Conservation (phyloP, 768 basidiomycete species). For the Phlegmacium glaucopus region DNA sequence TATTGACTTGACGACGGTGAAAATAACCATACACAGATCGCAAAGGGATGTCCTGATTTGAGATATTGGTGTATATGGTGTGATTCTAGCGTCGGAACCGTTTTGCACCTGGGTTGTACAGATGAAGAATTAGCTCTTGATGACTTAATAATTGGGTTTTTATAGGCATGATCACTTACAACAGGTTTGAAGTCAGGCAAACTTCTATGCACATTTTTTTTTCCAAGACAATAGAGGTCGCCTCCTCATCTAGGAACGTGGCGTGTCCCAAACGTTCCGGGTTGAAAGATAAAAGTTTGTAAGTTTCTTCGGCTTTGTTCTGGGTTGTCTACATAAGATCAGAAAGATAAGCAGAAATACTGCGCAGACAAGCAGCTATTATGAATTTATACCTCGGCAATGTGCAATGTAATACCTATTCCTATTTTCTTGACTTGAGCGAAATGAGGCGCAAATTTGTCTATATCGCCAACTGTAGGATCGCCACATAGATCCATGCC, state of each 20-base stretch:
- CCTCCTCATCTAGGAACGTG: conserved; percentile 68
- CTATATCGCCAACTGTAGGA: conserved; percentile 59
- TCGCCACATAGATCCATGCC: conserved; percentile 83
- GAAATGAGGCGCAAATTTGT: conserved; percentile 48
- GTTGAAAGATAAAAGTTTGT: conserved; percentile 52
- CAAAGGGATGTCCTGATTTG: conserved; percentile 58
- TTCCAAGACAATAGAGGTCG: conserved; percentile 49
- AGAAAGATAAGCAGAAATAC: background rate
- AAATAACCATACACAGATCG: conserved; percentile 64
- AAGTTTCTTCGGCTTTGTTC: conserved; percentile 56
- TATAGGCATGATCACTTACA: conserved; percentile 41
- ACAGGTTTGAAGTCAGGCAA: conserved; percentile 75
- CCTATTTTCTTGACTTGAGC: conserved; percentile 53
- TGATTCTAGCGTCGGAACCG: conserved; percentile 57
- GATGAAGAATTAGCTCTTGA: background rate
- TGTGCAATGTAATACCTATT: conserved; percentile 73
- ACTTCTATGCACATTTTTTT: conserved; percentile 69
- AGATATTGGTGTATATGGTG: conserved; percentile 76
- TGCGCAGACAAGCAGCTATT: background rate
- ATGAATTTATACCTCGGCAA: conserved; percentile 61
- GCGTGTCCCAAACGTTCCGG: conserved; percentile 79
- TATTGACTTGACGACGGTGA: background rate
- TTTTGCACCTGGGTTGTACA: conserved; percentile 52
- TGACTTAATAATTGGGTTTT: background rate
- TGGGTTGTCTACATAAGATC: conserved; percentile 34